Conservation (phyloP, 1,284 basidiomycete species). For the Heterobasidion occidentale region DNA sequence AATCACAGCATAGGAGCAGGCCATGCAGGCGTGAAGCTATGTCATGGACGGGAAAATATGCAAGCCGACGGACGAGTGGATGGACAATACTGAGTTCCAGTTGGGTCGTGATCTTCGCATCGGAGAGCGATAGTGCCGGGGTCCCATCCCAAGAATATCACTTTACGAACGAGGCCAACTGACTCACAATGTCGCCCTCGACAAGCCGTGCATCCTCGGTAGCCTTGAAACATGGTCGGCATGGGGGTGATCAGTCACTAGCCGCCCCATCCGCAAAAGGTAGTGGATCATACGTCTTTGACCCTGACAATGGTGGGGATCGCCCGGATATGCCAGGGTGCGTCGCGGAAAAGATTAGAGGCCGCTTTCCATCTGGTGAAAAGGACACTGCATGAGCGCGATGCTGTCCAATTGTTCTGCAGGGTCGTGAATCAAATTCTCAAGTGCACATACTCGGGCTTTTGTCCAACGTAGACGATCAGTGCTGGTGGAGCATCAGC, state of each 20-base stretch:
- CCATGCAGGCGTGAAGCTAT: too few relatives aligned
- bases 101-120: too few relatives aligned
- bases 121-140: too few relatives aligned
- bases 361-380: conserved; percentile 55
- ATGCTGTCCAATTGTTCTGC: not conserved
- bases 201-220: conserved; percentile 50
- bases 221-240: conserved; percentile 28
- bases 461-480: conserved; percentile 71
- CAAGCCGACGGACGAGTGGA: too few relatives aligned
- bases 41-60: too few relatives aligned
- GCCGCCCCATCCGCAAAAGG: not conserved
- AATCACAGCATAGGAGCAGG: too few relatives aligned
- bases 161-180: conserved; percentile 11
- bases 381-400: conserved; percentile 2
- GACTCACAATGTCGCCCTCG: conserved; percentile 39
- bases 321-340: conserved; percentile 54
- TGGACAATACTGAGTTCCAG: too few relatives aligned
- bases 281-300: conserved; percentile 43
- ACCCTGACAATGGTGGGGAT: conserved; percentile 72
- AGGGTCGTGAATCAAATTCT: not conserved
- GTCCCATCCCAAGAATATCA: not conserved
- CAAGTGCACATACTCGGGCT: conserved; percentile 44
- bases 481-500: conserved; percentile 49
- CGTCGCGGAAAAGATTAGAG: conserved; percentile 54
- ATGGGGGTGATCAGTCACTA: not conserved